Evolutionary conservation across 129 eudicot genomes (phyloP), one percentile per base, ranked within the genome.

Genomic region (Saussurea involucrata): DNA sequence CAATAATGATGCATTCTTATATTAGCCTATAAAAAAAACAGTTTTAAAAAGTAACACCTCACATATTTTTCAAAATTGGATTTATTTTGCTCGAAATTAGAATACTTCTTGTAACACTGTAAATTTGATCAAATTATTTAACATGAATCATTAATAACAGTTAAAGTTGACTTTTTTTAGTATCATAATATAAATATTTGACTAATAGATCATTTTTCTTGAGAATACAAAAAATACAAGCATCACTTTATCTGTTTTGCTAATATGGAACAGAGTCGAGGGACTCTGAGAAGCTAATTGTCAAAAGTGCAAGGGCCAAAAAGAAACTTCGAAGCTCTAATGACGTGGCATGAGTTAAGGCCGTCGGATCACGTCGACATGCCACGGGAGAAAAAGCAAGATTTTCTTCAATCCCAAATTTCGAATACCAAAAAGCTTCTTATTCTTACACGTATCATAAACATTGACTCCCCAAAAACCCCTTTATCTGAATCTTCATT

Each of bases 351-450:
- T 61, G 1, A 3, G 7, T 25, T 24, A 13, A 2, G 4, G 58
- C 63, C 71, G 63, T 75, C 79, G 44, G 66, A 65, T 42, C 66
- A 46, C 21, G 66, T 76, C 73, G 80, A 76, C 80, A 65, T 66
- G 80, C 24, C 20, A 15, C 21, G 4, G 25, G 17, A 3, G 44
- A 67, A 71, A 63, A 74, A 74, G 31, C 71, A 64, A 75, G 63
- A 64, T 65, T 36, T 34, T 60, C 28, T 60, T 60, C 27, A 60
- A 60, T 60, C 65, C 34, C 63, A 72, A 73, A 73, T 57, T 76
- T 76, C 73, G 53, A 27, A 29, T 65, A 27, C 66, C 68, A 18
- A 9, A 15, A 55, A 53, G 76, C 65, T 28, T 66, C 73, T 66
- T 72, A 49, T 49, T 20, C 42, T 20, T 76, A 76, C 81, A 76